phyloP scores from a whole-genome alignment of 345 rosid species.

The Raphanus raphanistrum region DNA sequence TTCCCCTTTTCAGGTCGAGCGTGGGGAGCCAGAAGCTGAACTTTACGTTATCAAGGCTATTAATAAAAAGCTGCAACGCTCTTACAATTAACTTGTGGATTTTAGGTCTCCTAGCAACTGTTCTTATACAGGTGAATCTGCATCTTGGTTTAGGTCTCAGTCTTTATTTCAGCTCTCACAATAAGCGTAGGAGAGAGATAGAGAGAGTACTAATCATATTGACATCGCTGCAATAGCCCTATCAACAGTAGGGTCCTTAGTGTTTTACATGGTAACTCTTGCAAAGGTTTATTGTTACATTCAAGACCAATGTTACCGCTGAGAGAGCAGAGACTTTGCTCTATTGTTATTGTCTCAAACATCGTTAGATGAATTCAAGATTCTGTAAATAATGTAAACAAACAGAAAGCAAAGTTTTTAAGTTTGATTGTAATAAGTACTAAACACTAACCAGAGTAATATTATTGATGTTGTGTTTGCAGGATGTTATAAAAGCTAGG shows the following conservation, averaged over 20 bases:
- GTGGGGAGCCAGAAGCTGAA: not conserved
- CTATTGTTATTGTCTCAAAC: constrained; percentile 74
- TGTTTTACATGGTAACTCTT: constrained; percentile 69
- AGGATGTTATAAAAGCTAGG: constrained; percentile 89
- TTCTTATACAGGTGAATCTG: not conserved
- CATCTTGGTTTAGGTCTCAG: not conserved
- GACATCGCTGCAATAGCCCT: constrained; percentile 87
- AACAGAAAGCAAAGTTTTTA: not conserved
- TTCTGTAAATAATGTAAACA: constrained; percentile 59
- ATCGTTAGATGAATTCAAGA: constrained; percentile 85
- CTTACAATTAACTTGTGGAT: not conserved
- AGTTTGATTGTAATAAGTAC: not conserved
- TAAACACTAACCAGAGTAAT: not conserved
- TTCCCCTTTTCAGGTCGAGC: not conserved
- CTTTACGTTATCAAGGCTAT: no score
- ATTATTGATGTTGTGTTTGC: constrained; percentile 21
- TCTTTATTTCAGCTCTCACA: not conserved
- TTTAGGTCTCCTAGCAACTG: not conserved
- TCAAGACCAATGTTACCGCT: constrained; percentile 67
- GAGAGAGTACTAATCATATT: constrained; percentile 72
- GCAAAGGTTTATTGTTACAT: constrained; percentile 55
- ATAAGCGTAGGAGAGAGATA: not conserved
- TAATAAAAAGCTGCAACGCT: no score
- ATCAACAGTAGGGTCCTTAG: constrained; percentile 68
- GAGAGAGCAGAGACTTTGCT: constrained; percentile 81